Conservation (phyloP, 2,329 filamentous ascomycete genomes). For the Aaosphaeria arxii region DNA sequence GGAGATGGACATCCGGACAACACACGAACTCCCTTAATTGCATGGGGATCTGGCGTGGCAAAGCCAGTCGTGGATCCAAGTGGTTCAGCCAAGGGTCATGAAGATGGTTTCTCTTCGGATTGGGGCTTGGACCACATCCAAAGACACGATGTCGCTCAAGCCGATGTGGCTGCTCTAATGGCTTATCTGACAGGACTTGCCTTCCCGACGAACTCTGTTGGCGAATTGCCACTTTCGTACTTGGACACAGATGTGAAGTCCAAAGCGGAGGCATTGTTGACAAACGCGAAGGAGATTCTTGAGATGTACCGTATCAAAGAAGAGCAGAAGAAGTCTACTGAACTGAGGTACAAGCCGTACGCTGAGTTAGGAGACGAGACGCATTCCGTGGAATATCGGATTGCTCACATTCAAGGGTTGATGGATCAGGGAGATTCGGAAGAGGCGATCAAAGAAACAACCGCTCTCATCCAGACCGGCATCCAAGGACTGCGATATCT, state of each 20-base stretch:
- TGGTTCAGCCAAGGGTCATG: constrained; percentile 73
- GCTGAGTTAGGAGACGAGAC: constrained; percentile 63
- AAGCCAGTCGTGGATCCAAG: constrained; percentile 59
- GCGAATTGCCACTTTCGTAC: constrained; percentile 82
- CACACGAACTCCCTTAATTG: constrained; percentile 87
- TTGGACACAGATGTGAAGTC: constrained; percentile 68
- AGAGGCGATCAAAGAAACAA: constrained; percentile 75
- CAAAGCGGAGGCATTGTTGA: constrained; percentile 80
- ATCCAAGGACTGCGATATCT: constrained; percentile 86
- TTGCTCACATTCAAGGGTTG: constrained; percentile 64
- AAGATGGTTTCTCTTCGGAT: constrained; percentile 81
- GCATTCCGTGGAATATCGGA: constrained; percentile 62
- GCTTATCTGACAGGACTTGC: constrained; percentile 83
- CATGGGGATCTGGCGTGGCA: constrained; percentile 89
- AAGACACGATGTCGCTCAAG: constrained; percentile 88
- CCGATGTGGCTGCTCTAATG: constrained; percentile 94
- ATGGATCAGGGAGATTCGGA: constrained; percentile 67
- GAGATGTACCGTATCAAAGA: constrained; percentile 98
- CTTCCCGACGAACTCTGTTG: constrained; percentile 95
- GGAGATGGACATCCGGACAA: constrained; percentile 97
- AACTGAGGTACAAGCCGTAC: constrained; percentile 77
- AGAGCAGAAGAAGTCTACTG: constrained; percentile 70
- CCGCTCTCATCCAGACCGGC: constrained; percentile 70
- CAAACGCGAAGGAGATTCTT: constrained; percentile 81
- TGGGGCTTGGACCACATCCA: constrained; percentile 80